Evolutionary conservation across 768 basidiomycete genomes (phyloP).

Genomic region (Psilocybe cubensis): DNA sequence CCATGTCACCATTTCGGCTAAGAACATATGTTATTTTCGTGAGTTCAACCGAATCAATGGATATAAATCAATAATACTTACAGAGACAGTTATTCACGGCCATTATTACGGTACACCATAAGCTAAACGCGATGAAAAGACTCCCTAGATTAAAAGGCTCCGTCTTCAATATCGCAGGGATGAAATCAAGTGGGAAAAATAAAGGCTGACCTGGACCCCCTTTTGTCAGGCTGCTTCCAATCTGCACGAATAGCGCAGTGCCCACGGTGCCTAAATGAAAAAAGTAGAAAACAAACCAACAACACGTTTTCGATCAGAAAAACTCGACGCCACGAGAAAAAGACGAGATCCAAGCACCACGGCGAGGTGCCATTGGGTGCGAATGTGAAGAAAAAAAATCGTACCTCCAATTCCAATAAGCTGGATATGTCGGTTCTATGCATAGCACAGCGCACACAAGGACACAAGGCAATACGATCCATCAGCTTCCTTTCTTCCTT

Average conservation of each 20-base stretch:
- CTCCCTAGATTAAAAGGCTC: constrained; percentile 33
- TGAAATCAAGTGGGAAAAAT: constrained; percentile 19
- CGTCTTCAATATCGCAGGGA: constrained; percentile 17
- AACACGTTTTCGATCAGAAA: too few relatives aligned
- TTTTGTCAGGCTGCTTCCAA: constrained; percentile 58
- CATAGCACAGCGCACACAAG: not conserved
- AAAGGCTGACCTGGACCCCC: constrained; percentile 62
- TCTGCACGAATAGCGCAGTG: constrained; percentile 76
- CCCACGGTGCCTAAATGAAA: constrained; percentile 65
- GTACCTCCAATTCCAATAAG: constrained; percentile 55
- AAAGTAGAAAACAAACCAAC: not conserved
- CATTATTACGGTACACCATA: constrained; percentile 54
- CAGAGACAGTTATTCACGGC: constrained; percentile 52
- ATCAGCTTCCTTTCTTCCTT: too few relatives aligned
- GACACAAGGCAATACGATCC: not conserved
- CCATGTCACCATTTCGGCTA: constrained; percentile 84
- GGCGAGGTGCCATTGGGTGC: too few relatives aligned
- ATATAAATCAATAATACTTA: constrained; percentile 21
- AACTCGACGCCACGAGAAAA: too few relatives aligned
- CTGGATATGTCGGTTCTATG: constrained; percentile 54
- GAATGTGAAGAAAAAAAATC: constrained; percentile 1
- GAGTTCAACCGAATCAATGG: constrained; percentile 9
- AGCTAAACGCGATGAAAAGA: constrained; percentile 51
- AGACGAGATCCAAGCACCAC: too few relatives aligned
- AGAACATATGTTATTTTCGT: constrained; percentile 20